Base-by-base conservation (phyloP, 257 asterid genomes). In the Fraxinus pennsylvanica region DNA sequence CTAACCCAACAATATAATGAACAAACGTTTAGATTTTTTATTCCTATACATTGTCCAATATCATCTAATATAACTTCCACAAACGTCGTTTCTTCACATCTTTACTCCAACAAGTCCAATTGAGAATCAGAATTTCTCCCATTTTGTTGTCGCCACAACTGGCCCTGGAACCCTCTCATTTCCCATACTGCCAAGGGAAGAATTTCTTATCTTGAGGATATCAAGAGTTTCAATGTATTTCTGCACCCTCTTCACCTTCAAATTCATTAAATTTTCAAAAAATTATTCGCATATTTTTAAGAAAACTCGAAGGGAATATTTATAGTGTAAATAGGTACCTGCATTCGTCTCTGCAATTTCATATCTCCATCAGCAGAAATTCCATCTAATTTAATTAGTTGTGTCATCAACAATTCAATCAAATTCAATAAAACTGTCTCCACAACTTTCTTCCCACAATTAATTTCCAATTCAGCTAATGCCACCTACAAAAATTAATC, bases 281-380 rank as follows among this genome's bases (percentile, higher is more conserved):
- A n/a, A 15, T 71, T n/a, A 0, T 30, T 6, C 1, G 5, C 12
- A 67, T 25, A 35, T 21, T 8, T n/a, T 9, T 22, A 9, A 1
- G 14, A 65, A 38, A 17, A 4, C 1, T 19, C 10, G 1, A 29
- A 10, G 0, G 6, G 1, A 27, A 68, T 9, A 43, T 61, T 1
- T 30, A 30, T 6, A 1, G 33, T 0, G 67, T 50, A 29, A 9
- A 29, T 63, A 12, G 13, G 8, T 82, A 95, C 99, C 97, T 92
- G 97, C 94, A 89, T 88, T 83, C 97, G 91, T 82, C 99, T 90
- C 66, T 93, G 97, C 39, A 86, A 45, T 75, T 95, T 95, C 9
- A 89, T 88, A 83, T 95, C 98, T 85, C 99, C 99, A 84, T 90
- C 96, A 80, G 98, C 99, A 82, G 82, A 79, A 77, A 95, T 89